phyloP scores from a whole-genome alignment of 2,329 filamentous ascomycete genomes.

The Pseudogymnoascus destructans region DNA sequence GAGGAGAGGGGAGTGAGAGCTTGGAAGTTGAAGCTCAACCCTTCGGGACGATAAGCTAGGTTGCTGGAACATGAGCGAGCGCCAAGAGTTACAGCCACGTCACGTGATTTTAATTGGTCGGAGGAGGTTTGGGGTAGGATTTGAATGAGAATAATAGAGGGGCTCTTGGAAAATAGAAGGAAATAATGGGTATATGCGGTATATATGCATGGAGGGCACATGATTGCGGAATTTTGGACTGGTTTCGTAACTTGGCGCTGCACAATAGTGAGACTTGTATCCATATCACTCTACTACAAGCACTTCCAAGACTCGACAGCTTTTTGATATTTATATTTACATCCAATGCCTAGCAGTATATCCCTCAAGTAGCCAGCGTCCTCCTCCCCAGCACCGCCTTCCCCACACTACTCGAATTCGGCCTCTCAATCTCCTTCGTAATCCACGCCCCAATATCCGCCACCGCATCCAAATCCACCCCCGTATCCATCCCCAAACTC shows the following conservation, averaged over 20 bases:
- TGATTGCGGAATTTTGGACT: neutral
- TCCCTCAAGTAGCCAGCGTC: neutral
- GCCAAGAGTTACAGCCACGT: conserved; percentile 5
- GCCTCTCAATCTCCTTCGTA: conserved; percentile 45
- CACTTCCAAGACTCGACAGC: neutral
- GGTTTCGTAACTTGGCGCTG: neutral
- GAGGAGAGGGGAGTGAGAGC: conserved; percentile 1
- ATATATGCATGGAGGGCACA: neutral
- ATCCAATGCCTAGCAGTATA: neutral
- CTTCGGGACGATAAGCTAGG: conserved; percentile 8
- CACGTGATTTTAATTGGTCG: neutral
- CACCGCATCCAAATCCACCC: conserved; percentile 54
- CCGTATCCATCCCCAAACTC: conserved; percentile 60
- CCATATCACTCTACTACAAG: neutral
- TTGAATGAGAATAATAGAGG: neutral
- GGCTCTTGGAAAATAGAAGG: neutral
- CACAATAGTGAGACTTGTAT: neutral
- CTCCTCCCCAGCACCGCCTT: conserved; percentile 43
- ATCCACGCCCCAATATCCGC: conserved; percentile 63
- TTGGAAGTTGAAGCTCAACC: conserved; percentile 7
- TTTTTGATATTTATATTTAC: conserved; percentile 6
- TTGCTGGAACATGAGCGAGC: conserved; percentile 4
- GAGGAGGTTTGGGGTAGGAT: neutral
- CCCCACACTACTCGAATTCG: conserved; percentile 54
- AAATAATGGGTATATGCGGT: neutral